Evolutionary conservation across 805 yeast species (phyloP), one percentile per base, ranked within the genome.

Genomic region (Teunomyces atbi): DNA sequence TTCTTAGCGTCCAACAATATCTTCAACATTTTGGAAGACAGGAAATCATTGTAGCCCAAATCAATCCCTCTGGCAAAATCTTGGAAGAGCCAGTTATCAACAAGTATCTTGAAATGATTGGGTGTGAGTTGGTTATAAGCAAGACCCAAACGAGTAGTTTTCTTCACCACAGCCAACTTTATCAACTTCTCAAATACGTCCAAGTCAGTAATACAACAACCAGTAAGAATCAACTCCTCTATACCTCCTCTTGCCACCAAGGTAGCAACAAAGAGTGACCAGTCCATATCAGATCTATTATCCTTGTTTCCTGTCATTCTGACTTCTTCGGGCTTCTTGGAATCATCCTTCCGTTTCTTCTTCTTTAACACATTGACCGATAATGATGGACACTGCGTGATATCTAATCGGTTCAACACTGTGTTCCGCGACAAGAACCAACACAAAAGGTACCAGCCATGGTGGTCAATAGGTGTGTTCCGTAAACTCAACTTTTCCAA

Each of bases 381-480:
- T 30, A 80, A 59, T 2, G 76, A 62, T 2, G 82, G 79, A 56
- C 82, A 78, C 61, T 86, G 94, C 0, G 96, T 86, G 6, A 89
- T 66, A 61, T 88, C 96, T 28, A 88, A 57, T 51, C 78, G 77
- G 40, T 73, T 72, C 37, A 86, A 56, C 1, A 79, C 78, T 45
- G 72, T 76, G 57, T 85, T 86, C 58, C 82, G 70, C 12, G 87
- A 69, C 42, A 90, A 62, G 51, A 89, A 88, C 74, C 84, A 84
- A 61, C 96, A 87, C 38, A 91, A 68, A 39, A 79, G 68, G 49
- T 79, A 76, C 98, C 98, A 91, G 30, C 92, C 91, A 41, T 77
- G 78, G 1, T 66, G 65, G 56, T 84, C 82, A 42, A 91, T 77
- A 4, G 85, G 82, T 0, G 92, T 87, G 60, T 91, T 91, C 56